These are phyloP conservation scores for Boletus patriciae DNA, from an alignment of 768 basidiomycete genomes.

Conservation along the genomic window DNA sequence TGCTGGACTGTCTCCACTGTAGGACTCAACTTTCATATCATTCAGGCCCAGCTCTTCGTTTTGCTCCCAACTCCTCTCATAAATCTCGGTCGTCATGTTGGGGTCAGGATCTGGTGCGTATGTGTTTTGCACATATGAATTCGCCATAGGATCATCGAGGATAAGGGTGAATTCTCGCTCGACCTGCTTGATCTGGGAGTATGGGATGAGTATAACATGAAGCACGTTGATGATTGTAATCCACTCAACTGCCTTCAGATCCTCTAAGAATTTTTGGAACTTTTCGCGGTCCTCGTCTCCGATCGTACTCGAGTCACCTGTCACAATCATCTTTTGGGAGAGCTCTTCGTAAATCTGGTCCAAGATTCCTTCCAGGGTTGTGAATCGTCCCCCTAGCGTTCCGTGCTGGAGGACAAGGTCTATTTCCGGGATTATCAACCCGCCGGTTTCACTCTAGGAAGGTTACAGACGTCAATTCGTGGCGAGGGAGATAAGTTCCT, in stretches of 20 bases:
- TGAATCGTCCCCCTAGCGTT: conserved; percentile 96
- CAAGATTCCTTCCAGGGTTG: conserved; percentile 93
- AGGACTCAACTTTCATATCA: conserved; percentile 75
- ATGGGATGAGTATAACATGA: neutral
- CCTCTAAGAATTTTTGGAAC: conserved; percentile 76
- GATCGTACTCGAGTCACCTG: conserved; percentile 58
- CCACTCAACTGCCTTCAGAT: conserved; percentile 66
- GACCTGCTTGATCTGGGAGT: conserved; percentile 68
- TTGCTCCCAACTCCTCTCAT: conserved; percentile 85
- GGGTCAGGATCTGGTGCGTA: conserved; percentile 98
- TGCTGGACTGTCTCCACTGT: conserved; percentile 15
- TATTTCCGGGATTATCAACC: conserved; percentile 90
- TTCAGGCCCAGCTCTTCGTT: conserved; percentile 95
- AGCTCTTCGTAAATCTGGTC: conserved; percentile 95
- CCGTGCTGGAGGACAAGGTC: conserved; percentile 89
- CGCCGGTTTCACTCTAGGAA: conserved; percentile 85
- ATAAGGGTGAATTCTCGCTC: conserved; percentile 85
- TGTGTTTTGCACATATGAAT: conserved; percentile 94
- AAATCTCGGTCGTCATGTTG: conserved; percentile 80
- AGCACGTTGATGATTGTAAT: neutral
- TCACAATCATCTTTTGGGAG: conserved; percentile 78
- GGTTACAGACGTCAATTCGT: neutral
- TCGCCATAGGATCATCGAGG: conserved; percentile 92
- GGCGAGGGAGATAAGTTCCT: neutral
- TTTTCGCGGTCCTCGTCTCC: conserved; percentile 46